Evolutionary conservation across 257 asterid genomes (phyloP).

Genomic region (Echites panduratus): DNA sequence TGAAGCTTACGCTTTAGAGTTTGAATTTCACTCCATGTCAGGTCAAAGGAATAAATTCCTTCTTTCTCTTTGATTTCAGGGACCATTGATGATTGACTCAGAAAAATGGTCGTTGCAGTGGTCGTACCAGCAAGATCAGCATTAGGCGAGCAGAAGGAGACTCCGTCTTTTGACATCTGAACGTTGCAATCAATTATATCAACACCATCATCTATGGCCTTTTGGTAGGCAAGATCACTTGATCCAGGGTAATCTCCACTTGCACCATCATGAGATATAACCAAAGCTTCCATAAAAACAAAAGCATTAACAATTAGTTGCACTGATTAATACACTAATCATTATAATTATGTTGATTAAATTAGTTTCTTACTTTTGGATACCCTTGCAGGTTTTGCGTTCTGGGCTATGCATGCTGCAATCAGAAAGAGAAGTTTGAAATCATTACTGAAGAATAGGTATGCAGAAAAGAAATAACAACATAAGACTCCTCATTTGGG

Average conservation of each 20-base stretch:
- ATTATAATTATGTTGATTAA: background rate
- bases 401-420: slow-evolving; percentile 63
- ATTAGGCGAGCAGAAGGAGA: slow-evolving; percentile 71
- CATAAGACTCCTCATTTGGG: background rate
- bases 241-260: slow-evolving; percentile 87
- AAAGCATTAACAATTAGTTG: background rate
- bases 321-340: background rate
- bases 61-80: slow-evolving; percentile 49
- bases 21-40: slow-evolving; percentile 74
- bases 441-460: background rate
- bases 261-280: slow-evolving; percentile 87
- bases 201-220: slow-evolving; percentile 77
- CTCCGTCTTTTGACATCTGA: slow-evolving; percentile 82
- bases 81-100: slow-evolving; percentile 39
- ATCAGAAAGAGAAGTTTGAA: slow-evolving; percentile 11
- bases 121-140: slow-evolving; percentile 71
- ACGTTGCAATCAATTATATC: slow-evolving; percentile 89
- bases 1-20: slow-evolving; percentile 50
- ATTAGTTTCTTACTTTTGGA: slow-evolving; percentile 37
- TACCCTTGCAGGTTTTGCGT: slow-evolving; percentile 47
- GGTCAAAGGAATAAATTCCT: slow-evolving; percentile 84
- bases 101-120: slow-evolving; percentile 54
- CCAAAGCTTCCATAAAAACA: slow-evolving; percentile 29
- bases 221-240: slow-evolving; percentile 79
- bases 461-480: background rate